A percentile compares a stretch with the other conserved stretches of the same genome.
Conservation (phyloP, 2,329 filamentous ascomycete genomes). For the Thelonectria olida region DNA sequence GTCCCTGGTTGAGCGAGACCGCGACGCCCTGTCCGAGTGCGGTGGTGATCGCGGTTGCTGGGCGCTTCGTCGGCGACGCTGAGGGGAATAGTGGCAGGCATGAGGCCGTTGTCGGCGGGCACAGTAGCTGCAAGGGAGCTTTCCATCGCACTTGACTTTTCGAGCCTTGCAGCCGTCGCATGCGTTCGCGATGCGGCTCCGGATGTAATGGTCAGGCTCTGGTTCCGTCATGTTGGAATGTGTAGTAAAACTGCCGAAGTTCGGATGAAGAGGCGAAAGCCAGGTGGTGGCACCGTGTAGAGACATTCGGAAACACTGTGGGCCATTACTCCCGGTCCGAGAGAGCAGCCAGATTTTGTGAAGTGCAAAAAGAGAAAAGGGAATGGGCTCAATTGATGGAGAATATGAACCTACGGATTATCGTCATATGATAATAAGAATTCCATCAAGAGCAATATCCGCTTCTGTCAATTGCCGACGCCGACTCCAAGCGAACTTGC, state of each 20-base stretch:
- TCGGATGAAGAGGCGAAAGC: slow-evolving; percentile 13
- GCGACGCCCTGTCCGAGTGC: slow-evolving; percentile 27
- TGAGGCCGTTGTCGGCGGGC: slow-evolving; percentile 52
- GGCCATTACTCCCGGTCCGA: not conserved
- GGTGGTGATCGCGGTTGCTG: slow-evolving; percentile 32
- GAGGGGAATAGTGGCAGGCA: slow-evolving; percentile 58
- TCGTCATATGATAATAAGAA: too few species aligned
- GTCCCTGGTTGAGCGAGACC: slow-evolving; percentile 29
- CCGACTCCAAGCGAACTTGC: too few species aligned
- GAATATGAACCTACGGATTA: too few species aligned
- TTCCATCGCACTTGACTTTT: slow-evolving; percentile 65
- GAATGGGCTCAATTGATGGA: not conserved
- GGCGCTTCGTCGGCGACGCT: slow-evolving; percentile 48
- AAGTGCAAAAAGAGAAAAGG: not conserved
- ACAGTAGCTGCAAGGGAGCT: slow-evolving; percentile 62
- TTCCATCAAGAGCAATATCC: too few species aligned
- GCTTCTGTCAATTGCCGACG: too few species aligned
- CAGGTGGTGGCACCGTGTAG: slow-evolving; percentile 8
- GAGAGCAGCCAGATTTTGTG: not conserved
- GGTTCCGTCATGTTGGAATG: slow-evolving; percentile 29
- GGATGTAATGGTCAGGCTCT: slow-evolving; percentile 44
- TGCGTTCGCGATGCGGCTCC: slow-evolving; percentile 60
- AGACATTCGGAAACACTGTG: slow-evolving; percentile 30
- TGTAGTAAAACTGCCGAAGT: slow-evolving; percentile 6
- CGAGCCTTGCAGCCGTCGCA: slow-evolving; percentile 64